phyloP scores from a whole-genome alignment of 1,284 basidiomycete genomes.

The Tilletiaria anomala region DNA sequence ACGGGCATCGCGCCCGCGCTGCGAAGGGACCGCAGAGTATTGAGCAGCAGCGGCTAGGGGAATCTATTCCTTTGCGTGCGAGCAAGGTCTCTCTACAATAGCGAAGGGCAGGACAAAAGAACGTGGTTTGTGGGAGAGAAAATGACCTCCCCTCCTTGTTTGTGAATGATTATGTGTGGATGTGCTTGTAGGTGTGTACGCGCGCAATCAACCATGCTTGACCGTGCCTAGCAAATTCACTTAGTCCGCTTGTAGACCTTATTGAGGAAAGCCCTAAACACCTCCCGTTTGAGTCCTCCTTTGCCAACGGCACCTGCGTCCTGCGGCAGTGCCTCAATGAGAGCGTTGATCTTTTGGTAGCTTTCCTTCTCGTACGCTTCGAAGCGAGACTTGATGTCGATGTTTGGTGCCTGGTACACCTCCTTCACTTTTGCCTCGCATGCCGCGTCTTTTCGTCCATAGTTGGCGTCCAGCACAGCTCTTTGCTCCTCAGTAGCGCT shows the following conservation, averaged over 20 bases:
- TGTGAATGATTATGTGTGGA: too few species aligned
- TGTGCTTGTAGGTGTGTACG: neutral
- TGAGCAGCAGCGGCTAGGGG: too few species aligned
- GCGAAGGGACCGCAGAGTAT: too few species aligned
- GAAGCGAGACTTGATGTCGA: conserved; percentile 51
- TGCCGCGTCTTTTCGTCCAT: conserved; percentile 64
- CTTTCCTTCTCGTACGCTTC: conserved; percentile 62
- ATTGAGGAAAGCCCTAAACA: conserved; percentile 68
- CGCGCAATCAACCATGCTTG: neutral
- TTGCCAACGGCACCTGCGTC: conserved; percentile 46
- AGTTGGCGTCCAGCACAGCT: conserved; percentile 54
- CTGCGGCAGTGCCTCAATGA: conserved; percentile 31
- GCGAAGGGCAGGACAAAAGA: too few species aligned
- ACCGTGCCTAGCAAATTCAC: too few species aligned
- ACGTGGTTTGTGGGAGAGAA: too few species aligned
- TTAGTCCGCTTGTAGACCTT: conserved; percentile 66
- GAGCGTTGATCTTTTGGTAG: conserved; percentile 50
- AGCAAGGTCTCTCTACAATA: too few species aligned
- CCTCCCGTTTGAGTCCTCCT: conserved; percentile 56
- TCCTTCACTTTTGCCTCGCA: conserved; percentile 59
- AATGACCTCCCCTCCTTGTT: too few species aligned
- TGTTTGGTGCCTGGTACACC: conserved; percentile 58
- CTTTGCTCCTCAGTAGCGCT: conserved; percentile 53
- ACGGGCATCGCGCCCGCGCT: too few species aligned
- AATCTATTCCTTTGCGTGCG: too few species aligned